Evolutionary conservation across 805 yeast species (phyloP), one percentile per base, ranked within the genome.

Genomic region (Ogataea haglerorum): DNA sequence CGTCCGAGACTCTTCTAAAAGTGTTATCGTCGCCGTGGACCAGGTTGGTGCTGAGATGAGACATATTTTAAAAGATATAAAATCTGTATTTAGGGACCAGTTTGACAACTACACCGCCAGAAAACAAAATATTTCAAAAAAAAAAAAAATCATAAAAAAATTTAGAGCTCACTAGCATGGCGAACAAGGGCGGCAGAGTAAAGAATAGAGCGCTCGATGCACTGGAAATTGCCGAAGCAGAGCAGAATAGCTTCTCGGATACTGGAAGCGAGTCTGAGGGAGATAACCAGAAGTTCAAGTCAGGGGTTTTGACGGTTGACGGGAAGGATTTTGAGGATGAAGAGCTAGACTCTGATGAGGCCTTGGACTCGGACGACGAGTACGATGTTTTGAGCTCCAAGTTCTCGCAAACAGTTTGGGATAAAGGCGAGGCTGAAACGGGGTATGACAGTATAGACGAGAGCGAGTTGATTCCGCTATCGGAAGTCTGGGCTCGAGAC

Each of bases 401-500:
- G 56, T 77, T 82, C 48, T 80, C 88, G 5, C 86, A 82, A 54
- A 76, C 83, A 10, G 64, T 81, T 31, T 75, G 88, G 63, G 87
- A 80, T 57, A 69, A 68, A 45, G 75, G 71, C 8, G 73, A 67
- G 7, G 79, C 71, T 13, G 81, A 75, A n/a, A 77, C 69, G 5
- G 91, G 76, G 10, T 84, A 85, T 56, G 75, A 75, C 18, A 81
- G 90, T 55, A 70, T 85, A 30, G 95, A 87, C 53, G 96, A 87
- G 56, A 68, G 63, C 22, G 85, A 87, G 49, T 70, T 89, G 39
- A 73, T 84, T 44, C 76, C 95, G 0, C 68, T 89, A 28, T 83
- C 95, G n/a, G 89, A 82, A 51, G 89, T 86, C 3, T 88, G 95
- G 95, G 96, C 85, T 56, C 62, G 78, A 63, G 93, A 86, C 58